Percentiles rank a stretch among this genome's conserved stretches.
These are phyloP conservation scores for Pythium plurisporium DNA, from an alignment of 352 stramenopile species.

Conservation along the genomic window DNA sequence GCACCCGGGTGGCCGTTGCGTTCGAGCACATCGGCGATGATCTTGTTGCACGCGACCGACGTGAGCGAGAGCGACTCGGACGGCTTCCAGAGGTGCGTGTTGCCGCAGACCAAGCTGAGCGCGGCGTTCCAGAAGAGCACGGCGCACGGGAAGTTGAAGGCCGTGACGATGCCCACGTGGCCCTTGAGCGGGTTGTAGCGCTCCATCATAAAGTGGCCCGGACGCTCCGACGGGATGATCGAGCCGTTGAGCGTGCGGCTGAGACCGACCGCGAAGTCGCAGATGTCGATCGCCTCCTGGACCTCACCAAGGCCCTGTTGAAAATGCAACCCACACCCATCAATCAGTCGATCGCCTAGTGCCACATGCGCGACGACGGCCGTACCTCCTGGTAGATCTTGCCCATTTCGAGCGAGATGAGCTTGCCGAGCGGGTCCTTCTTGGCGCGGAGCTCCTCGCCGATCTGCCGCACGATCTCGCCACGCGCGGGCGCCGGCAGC, in stretches of 20 bases:
- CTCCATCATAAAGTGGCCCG: constrained; percentile 93
- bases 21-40: constrained; percentile 86
- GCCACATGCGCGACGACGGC: too few relatives aligned
- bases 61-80: constrained; percentile 87
- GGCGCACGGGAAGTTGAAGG: constrained; percentile 93
- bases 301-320: constrained; percentile 88
- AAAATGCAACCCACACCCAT: constrained; percentile 22
- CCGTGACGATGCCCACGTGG: constrained; percentile 91
- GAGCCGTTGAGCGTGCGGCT: constrained; percentile 85
- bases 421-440: constrained; percentile 83
- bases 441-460: constrained; percentile 87
- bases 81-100: constrained; percentile 92
- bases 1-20: constrained; percentile 78
- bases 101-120: constrained; percentile 87
- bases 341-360: too few relatives aligned
- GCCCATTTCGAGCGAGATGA: constrained; percentile 92
- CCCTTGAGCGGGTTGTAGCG: constrained; percentile 91
- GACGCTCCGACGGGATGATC: constrained; percentile 88
- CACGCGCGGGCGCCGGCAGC: constrained; percentile 80
- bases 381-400: constrained; percentile 89
- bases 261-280: constrained; percentile 91
- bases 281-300: constrained; percentile 93
- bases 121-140: constrained; percentile 91
- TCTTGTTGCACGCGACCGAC: constrained; percentile 89
- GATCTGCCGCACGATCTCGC: constrained; percentile 92